Base-by-base conservation (phyloP, 2,329 filamentous ascomycete species). In the Xylariaceae sp. region DNA sequence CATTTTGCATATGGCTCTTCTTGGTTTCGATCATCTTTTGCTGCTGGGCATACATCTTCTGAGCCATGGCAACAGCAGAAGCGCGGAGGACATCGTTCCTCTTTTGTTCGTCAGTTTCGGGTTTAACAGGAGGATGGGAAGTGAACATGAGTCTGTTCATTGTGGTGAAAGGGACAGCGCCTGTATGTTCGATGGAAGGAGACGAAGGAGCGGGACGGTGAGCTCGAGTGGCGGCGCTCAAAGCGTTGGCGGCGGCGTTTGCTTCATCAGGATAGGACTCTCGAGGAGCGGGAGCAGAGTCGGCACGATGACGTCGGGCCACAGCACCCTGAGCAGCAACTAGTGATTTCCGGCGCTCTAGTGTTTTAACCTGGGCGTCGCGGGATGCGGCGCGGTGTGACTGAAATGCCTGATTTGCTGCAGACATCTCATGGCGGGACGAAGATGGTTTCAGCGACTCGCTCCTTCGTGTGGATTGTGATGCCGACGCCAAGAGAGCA, bases 61-160 rank as follows among this genome's bases (percentile, higher is more conserved):
- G 88, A 6, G 92, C 91, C 90, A 97, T 96, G 11, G 88, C 89
- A 3, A 96, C 76, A 2, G 92, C 90, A 17, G 90, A 93, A 31
- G 90, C 89, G 57, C 87, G 87, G 2, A 96, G 75, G 5, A 85
- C 83, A 59, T 90, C 87, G 42, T 86, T 81, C 52, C 81, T 83
- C 55, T 81, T 84, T 67, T 85, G 81, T 63, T 96, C 90, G 39
- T 94, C 86, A 0, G 84, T 73, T 63, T 95, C 89, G 2, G 81
- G 74, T 22, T 82, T 78, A 3, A 95, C 82, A 0, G 86, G 86
- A 4, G 91, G 90, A 33, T 83, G 74, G 1, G 88, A 86, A 0
- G 87, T 90, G 66, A 87, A 96, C 83, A 96, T 88, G 55, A 86
- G 84, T 55, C 85, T 78, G 34, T 81, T 77, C 71, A 90, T 82